These are phyloP conservation scores for Plasmopara halstedii DNA, from an alignment of 352 stramenopile species.

Conservation along the genomic window DNA sequence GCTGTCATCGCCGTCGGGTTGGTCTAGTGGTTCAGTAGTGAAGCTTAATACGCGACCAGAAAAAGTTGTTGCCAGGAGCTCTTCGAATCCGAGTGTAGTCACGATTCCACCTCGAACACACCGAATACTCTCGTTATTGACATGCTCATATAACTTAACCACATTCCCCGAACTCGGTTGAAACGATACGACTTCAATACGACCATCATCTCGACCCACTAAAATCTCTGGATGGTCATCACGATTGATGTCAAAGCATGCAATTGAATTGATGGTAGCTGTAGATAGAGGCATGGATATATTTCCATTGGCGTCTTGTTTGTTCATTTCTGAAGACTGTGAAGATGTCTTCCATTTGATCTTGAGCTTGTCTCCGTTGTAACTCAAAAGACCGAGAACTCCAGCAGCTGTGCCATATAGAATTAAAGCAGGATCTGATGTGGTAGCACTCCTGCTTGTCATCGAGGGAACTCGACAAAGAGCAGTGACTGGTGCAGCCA, in stretches of 20 bases:
- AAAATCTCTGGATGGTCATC: conserved; percentile 73
- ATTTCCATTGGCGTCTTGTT: conserved; percentile 4
- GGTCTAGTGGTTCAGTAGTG: conserved; percentile 73
- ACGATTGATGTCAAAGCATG: conserved; percentile 72
- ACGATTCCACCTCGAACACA: conserved; percentile 66
- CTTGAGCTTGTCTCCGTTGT: conserved; percentile 73
- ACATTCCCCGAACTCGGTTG: conserved; percentile 36
- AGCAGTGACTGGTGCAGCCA: conserved; percentile 42
- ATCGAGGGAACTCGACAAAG: conserved; percentile 27
- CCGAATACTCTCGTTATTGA: conserved; percentile 66
- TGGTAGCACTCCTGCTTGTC: conserved; percentile 9
- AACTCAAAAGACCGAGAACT: conserved; percentile 47
- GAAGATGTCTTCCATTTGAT: conserved; percentile 50
- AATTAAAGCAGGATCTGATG: conserved; percentile 28
- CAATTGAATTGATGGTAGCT: conserved; percentile 64
- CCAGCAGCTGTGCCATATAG: conserved; percentile 64
- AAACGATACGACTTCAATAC: conserved; percentile 69
- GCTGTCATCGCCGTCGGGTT: conserved; percentile 62
- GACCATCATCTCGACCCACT: conserved; percentile 70
- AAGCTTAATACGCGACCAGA: conserved; percentile 75
- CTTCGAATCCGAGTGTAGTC: conserved; percentile 61
- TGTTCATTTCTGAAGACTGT: conserved; percentile 13
- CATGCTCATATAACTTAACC: conserved; percentile 57
- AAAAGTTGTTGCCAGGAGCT: conserved; percentile 74
- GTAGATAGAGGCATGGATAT: conserved; percentile 15